Percentiles rank a stretch among this genome's conserved stretches.
These are phyloP conservation scores for Neurospora sp. DNA, from an alignment of 495 filamentous ascomycete genomes.

Conservation along the genomic window DNA sequence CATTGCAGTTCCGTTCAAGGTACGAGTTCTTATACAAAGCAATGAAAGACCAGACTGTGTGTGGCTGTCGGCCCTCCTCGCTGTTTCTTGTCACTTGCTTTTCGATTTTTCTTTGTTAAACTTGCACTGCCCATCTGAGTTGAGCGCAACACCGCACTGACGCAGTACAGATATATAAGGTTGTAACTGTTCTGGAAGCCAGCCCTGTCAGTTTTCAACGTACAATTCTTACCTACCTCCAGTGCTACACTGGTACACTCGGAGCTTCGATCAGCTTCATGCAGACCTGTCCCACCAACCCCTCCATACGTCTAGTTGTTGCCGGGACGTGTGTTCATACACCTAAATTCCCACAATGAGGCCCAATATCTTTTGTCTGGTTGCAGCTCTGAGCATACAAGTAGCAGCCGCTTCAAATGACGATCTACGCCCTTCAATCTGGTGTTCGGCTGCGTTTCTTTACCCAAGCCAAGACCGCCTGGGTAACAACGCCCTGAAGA, in stretches of 20 bases:
- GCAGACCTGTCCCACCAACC: not conserved
- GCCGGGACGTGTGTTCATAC: not conserved
- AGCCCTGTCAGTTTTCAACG: not conserved
- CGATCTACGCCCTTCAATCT: not conserved
- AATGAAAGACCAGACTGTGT: not conserved
- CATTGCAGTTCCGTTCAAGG: not conserved
- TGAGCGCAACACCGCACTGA: not conserved
- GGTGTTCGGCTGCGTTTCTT: not conserved
- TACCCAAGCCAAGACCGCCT: not conserved
- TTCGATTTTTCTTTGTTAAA: not conserved
- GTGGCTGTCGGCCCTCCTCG: not conserved
- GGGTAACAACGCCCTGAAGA: not conserved
- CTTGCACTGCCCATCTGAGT: not conserved
- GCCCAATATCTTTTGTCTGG: not conserved
- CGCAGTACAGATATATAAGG: not conserved
- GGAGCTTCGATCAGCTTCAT: not conserved
- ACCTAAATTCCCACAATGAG: not conserved
- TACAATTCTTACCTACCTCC: not conserved
- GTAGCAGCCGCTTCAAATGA: not conserved
- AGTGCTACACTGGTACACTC: not conserved
- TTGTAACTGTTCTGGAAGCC: not conserved
- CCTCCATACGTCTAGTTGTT: not conserved
- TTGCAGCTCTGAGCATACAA: not conserved
- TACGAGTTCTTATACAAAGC: not conserved
- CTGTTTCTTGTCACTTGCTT: not conserved